Base-by-base conservation (phyloP, 2,329 filamentous ascomycete species). In the Ambrosiella cleistominuta region DNA sequence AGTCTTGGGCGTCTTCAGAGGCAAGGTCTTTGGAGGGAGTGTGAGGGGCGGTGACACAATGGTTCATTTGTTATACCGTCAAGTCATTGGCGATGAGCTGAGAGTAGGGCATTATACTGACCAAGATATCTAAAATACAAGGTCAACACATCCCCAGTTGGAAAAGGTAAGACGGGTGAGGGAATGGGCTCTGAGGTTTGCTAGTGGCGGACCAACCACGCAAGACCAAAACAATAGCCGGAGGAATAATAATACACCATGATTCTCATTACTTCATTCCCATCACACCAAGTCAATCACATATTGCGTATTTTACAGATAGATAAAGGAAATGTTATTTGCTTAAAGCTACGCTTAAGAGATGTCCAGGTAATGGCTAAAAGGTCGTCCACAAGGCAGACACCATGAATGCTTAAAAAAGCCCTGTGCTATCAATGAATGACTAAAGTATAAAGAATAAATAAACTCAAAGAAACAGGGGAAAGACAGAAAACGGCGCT, bases 11-110 rank as follows among this genome's bases (percentile, higher is more conserved):
- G 80, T 81, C 3, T 97, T 91, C 67, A 77, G 78, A 56, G 79
- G 81, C 52, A 83, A 79, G 64, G 90, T 96, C 0, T 89, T 93
- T 64, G 90, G 91, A 0, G 86, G 94, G 67, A 93, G 85, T 65
- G 70, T 96, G n/a, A 79, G 78, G 62, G 80, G 81, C 7, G 76
- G 86, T 64, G 62, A 56, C 15, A 90, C 87, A 3, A 80, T 77
- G 61, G 72, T 91, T 35, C 76, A 82, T 62, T 70, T 94, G 49
- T 69, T 94, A 15, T 80, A 80, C 64, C 75, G 80, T 19, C 70
- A 73, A 58, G 74, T 70, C 64, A 27, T 27, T 27, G 27, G 27
- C 27, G 4, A 27, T 27, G 27, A 27, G 4, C 27, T 27, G 3
- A 75, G 80, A 19, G 70, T 73, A 58, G 74, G 70, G 0, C 70